Evolutionary conservation across 208 protist species (phyloP).

Genomic region (Crithidia acanthocephali): DNA sequence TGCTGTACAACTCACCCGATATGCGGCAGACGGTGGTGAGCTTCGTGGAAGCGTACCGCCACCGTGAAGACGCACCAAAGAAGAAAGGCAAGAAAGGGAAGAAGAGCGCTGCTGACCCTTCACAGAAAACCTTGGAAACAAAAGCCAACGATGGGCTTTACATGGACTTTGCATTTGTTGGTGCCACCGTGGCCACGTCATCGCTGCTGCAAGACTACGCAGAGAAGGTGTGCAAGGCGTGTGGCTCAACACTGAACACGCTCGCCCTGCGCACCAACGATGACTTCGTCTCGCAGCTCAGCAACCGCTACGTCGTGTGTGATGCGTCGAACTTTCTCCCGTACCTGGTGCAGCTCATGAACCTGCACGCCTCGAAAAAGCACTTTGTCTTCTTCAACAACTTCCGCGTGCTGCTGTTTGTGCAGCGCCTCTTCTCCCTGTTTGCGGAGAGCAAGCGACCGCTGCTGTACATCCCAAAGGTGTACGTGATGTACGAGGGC

Average conservation of each 20-base stretch:
- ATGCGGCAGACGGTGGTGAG: constrained; percentile 56
- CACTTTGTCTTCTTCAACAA: constrained; percentile 95
- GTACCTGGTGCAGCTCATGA: constrained; percentile 84
- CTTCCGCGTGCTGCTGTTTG: constrained; percentile 67
- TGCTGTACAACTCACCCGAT: constrained; percentile 73
- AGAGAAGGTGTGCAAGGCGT: constrained; percentile 21
- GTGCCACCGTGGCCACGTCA: constrained; percentile 84
- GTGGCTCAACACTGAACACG: constrained; percentile 39
- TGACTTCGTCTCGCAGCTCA: constrained; percentile 75
- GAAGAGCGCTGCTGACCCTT: not conserved
- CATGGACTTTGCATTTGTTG: constrained; percentile 86
- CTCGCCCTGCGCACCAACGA: constrained; percentile 47
- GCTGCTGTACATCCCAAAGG: constrained; percentile 67
- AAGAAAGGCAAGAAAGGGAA: not conserved
- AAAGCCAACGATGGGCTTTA: not conserved
- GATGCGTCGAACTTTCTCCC: constrained; percentile 72
- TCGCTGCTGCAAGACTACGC: constrained; percentile 47
- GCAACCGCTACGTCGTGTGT: constrained; percentile 80
- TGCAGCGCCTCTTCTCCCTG: constrained; percentile 62
- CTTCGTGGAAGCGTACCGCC: constrained; percentile 46
- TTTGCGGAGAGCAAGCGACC: constrained; percentile 52
- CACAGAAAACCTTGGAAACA: not conserved
- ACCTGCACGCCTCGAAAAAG: constrained; percentile 88
- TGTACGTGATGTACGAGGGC: constrained; percentile 89
- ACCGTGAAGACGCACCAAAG: not conserved